Evolutionary conservation across 2,329 filamentous ascomycete genomes (phyloP).

Genomic region (Penicillium sp.): DNA sequence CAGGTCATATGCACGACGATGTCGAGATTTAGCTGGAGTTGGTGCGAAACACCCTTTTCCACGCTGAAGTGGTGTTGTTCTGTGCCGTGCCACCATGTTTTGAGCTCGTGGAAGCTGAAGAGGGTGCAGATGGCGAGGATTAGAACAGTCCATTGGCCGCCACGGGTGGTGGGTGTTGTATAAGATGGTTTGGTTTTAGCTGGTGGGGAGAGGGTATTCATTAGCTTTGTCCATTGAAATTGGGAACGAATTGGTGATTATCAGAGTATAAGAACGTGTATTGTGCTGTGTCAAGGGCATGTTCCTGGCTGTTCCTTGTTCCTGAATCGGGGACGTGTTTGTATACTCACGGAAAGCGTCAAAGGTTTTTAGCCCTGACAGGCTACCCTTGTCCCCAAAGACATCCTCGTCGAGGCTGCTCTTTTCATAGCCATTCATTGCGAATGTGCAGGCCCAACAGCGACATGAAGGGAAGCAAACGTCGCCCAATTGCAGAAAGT

Average conservation of each 20-base stretch:
- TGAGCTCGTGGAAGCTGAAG: slow-evolving; percentile 76
- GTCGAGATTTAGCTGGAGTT: slow-evolving; percentile 93
- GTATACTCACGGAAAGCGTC: slow-evolving; percentile 86
- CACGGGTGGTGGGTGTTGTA: slow-evolving; percentile 78
- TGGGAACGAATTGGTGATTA: background rate
- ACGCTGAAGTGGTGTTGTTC: slow-evolving; percentile 92
- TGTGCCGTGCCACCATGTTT: slow-evolving; percentile 79
- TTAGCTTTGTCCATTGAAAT: slow-evolving; percentile 4
- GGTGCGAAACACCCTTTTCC: slow-evolving; percentile 84
- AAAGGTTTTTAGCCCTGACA: slow-evolving; percentile 73
- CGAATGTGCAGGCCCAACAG: slow-evolving; percentile 27
- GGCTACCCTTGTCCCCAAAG: slow-evolving; percentile 72
- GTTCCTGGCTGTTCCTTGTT: slow-evolving; percentile 2
- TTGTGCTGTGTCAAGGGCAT: background rate
- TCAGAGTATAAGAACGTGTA: background rate
- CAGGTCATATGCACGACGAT: slow-evolving; percentile 90
- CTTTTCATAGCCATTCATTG: slow-evolving; percentile 79
- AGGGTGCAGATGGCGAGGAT: slow-evolving; percentile 74
- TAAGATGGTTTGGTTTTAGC: slow-evolving; percentile 97
- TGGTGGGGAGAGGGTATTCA: slow-evolving; percentile 43
- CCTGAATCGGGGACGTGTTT: slow-evolving; percentile 5
- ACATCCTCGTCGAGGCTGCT: slow-evolving; percentile 73
- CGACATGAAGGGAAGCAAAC: slow-evolving; percentile 32
- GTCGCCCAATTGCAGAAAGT: slow-evolving; percentile 16
- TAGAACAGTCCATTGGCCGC: slow-evolving; percentile 89